These are phyloP conservation scores for Dichomitus squalens DNA, from an alignment of 1,284 basidiomycete species.

Conservation along the genomic window DNA sequence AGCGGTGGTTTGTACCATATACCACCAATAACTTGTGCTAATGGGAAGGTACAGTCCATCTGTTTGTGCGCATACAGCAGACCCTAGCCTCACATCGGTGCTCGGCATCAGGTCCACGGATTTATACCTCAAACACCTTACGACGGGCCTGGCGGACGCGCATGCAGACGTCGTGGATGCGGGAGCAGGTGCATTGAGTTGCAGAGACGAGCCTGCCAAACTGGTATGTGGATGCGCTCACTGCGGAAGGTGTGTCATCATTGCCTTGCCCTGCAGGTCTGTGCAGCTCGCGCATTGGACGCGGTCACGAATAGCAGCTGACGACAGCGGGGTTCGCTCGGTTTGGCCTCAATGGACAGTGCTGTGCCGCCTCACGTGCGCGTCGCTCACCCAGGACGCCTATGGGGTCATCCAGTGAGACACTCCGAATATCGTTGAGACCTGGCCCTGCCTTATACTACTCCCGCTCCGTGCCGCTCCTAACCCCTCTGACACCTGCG, in stretches of 20 bases:
- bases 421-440: slow-evolving; percentile 79
- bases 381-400: slow-evolving; percentile 76
- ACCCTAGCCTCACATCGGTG: slow-evolving; percentile 54
- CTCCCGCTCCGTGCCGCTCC: no score
- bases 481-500: no score
- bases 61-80: slow-evolving; percentile 44
- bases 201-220: slow-evolving; percentile 59
- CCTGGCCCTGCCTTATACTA: no score
- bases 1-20: slow-evolving; percentile 40
- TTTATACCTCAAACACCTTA: slow-evolving; percentile 54
- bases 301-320: no score
- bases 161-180: slow-evolving; percentile 54
- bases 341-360: slow-evolving; percentile 45
- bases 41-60: slow-evolving; percentile 39
- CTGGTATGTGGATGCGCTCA: slow-evolving; percentile 57
- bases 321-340: not conserved
- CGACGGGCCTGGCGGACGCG: slow-evolving; percentile 35
- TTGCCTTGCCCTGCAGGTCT: not conserved
- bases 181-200: slow-evolving; percentile 52
- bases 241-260: slow-evolving; percentile 54
- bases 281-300: not conserved
- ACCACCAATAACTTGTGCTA: not conserved
- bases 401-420: slow-evolving; percentile 85
- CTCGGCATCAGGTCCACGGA: slow-evolving; percentile 59
- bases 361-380: slow-evolving; percentile 67